Conservation (phyloP, 257 asterid genomes). For the Prunella vulgaris region DNA sequence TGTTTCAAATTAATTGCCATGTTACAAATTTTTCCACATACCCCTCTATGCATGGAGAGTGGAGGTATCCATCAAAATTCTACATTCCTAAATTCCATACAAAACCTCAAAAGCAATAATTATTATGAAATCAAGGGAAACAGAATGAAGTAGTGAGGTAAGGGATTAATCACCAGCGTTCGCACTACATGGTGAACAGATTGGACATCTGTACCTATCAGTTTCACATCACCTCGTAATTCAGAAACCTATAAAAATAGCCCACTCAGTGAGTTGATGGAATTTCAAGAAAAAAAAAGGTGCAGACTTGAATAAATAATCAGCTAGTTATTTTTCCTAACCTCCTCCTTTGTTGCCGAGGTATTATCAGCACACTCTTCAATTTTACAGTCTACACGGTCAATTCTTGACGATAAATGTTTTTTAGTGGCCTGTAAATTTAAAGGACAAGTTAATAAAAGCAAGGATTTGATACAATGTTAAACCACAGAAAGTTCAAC, state of each 20-base stretch:
- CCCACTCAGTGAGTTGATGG: constrained; percentile 13
- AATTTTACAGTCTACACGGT: constrained; percentile 63
- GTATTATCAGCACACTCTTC: constrained; percentile 63
- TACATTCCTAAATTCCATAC: too few species aligned
- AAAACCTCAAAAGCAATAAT: too few species aligned
- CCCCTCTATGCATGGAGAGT: too few species aligned
- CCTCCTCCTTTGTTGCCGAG: constrained; percentile 66
- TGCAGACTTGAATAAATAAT: background rate
- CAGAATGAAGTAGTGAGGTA: background rate
- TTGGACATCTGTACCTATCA: constrained; percentile 49
- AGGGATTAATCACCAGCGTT: constrained; percentile 58
- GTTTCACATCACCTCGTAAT: constrained; percentile 58
- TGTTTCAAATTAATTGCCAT: too few species aligned
- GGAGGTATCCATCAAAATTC: too few species aligned
- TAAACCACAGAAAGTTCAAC: background rate
- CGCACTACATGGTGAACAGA: constrained; percentile 66
- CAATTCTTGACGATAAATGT: constrained; percentile 66
- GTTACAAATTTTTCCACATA: too few species aligned
- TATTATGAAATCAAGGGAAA: too few species aligned
- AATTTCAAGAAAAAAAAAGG: constrained; percentile 7
- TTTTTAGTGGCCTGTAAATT: constrained; percentile 59
- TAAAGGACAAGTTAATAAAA: constrained; percentile 9
- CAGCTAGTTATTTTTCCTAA: constrained; percentile 27
- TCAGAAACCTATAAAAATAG: constrained; percentile 49
- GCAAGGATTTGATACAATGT: background rate